Evolutionary conservation across 2,329 filamentous ascomycete species (phyloP).

Genomic region (Talaromyces sp.): DNA sequence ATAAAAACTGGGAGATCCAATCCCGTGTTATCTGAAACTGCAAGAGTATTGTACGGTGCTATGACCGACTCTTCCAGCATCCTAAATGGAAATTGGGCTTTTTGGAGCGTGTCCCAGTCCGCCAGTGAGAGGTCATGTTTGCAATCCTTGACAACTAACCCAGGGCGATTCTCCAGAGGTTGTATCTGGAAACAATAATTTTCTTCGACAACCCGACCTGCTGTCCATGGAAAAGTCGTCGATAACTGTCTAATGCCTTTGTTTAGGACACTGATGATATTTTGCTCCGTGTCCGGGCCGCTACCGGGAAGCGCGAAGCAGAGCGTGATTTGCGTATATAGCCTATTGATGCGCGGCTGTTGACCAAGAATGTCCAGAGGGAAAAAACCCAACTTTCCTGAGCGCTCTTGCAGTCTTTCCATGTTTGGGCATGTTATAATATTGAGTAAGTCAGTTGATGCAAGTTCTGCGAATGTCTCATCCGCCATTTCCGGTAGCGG

Average conservation of each 20-base stretch:
- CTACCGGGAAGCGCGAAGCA: slow-evolving; percentile 30
- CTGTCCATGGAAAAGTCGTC: slow-evolving; percentile 24
- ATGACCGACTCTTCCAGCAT: slow-evolving; percentile 46
- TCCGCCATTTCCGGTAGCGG: too few relatives aligned
- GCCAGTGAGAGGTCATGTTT: slow-evolving; percentile 36
- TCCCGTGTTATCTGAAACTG: slow-evolving; percentile 10
- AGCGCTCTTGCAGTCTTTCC: too few relatives aligned
- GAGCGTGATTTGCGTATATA: slow-evolving; percentile 46
- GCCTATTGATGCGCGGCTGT: slow-evolving; percentile 30
- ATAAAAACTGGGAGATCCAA: slow-evolving; percentile 36
- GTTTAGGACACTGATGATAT: slow-evolving; percentile 27
- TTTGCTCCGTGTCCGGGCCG: slow-evolving; percentile 10
- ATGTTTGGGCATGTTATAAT: too few relatives aligned
- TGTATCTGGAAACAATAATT: slow-evolving; percentile 2
- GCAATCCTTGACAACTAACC: neutral
- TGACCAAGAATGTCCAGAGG: slow-evolving; percentile 41
- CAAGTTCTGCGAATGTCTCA: too few relatives aligned
- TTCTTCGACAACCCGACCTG: neutral
- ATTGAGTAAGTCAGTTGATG: too few relatives aligned
- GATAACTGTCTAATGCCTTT: slow-evolving; percentile 37
- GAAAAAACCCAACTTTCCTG: neutral
- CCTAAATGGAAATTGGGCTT: slow-evolving; percentile 40
- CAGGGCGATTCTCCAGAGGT: neutral
- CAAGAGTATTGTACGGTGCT: slow-evolving; percentile 38
- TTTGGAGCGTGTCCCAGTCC: slow-evolving; percentile 33